These are phyloP conservation scores for Larix kaempferi DNA, from an alignment of 75 land plant species.

Conservation along the genomic window DNA sequence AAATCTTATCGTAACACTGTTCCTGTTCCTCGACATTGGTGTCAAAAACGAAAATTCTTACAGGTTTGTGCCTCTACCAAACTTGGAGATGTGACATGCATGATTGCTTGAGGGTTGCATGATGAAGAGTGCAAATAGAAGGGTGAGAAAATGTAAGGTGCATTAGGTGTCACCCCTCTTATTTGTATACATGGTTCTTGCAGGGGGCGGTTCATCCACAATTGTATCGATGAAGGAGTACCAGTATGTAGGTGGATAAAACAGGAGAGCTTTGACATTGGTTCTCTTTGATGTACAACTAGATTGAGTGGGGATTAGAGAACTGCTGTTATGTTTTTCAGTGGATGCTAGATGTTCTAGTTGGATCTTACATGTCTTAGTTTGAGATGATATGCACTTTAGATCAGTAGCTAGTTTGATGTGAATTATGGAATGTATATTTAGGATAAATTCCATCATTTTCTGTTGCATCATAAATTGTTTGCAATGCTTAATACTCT, in stretches of 20 bases:
- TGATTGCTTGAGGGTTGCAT: slow-evolving; percentile 16
- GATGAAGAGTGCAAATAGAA: slow-evolving; percentile 15
- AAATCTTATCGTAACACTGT: slow-evolving; percentile 97
- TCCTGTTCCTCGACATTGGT: slow-evolving; percentile 99
- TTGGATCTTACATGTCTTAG: background rate
- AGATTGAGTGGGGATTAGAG: slow-evolving; percentile 35
- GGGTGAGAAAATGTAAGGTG: slow-evolving; percentile 60
- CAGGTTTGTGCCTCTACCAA: slow-evolving; percentile 66
- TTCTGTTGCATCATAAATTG: background rate
- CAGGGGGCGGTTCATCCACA: slow-evolving; percentile 64
- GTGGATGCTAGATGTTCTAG: background rate
- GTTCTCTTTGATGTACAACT: slow-evolving; percentile 20
- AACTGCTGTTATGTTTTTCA: background rate
- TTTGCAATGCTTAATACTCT: slow-evolving; percentile 12
- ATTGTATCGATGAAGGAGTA: slow-evolving; percentile 69
- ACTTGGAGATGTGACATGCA: slow-evolving; percentile 9
- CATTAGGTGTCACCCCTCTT: slow-evolving; percentile 85
- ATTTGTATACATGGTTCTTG: slow-evolving; percentile 91
- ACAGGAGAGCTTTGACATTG: slow-evolving; percentile 24
- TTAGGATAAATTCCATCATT: background rate
- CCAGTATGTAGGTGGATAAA: slow-evolving; percentile 67
- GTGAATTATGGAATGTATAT: background rate
- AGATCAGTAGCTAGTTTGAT: slow-evolving; percentile 2
- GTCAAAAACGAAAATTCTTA: slow-evolving; percentile 94
- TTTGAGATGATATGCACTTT: slow-evolving; percentile 2